Evolutionary conservation across 768 basidiomycete genomes (phyloP).

Genomic region (Trichaptum fuscoviolaceum): DNA sequence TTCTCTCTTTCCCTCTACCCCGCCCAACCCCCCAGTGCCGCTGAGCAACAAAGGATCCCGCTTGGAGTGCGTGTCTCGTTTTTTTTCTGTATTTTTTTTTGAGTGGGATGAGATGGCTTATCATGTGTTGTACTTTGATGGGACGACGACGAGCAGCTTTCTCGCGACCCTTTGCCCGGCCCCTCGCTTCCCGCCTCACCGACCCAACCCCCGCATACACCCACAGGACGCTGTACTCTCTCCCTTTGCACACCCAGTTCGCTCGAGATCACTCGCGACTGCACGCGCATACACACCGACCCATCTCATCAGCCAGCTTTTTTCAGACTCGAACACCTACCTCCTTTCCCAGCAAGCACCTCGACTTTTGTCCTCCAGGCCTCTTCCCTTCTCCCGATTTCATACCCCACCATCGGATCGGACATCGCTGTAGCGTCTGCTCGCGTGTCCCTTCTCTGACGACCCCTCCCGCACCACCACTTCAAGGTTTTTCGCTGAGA

Average conservation of each 20-base stretch:
- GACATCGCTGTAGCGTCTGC: constrained; percentile 45
- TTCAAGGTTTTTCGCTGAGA: constrained; percentile 2
- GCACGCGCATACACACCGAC: too few species aligned
- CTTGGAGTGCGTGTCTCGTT: constrained; percentile 34
- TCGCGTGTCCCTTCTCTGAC: constrained; percentile 13
- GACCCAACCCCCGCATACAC: constrained; percentile 20
- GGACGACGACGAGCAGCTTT: constrained; percentile 35
- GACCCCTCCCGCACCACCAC: background rate
- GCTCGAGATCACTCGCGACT: constrained; percentile 72
- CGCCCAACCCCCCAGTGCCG: constrained; percentile 1
- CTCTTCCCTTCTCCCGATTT: constrained; percentile 10
- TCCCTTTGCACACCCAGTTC: constrained; percentile 29
- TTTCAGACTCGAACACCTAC: background rate
- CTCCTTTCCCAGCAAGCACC: constrained; percentile 8
- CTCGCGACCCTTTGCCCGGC: constrained; percentile 93
- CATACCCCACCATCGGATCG: constrained; percentile 26
- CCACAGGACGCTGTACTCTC: constrained; percentile 23
- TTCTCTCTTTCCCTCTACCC: background rate
- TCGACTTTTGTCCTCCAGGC: constrained; percentile 19
- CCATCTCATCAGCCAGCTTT: constrained; percentile 14
- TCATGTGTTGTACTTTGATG: constrained; percentile 12
- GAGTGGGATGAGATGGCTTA: background rate
- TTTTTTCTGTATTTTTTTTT: background rate
- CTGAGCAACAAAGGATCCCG: constrained; percentile 40
- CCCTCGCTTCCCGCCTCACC: constrained; percentile 47